Evolutionary conservation across 169 alveolate species (phyloP).

Genomic region (Cryptosporidium tyzzeri): DNA sequence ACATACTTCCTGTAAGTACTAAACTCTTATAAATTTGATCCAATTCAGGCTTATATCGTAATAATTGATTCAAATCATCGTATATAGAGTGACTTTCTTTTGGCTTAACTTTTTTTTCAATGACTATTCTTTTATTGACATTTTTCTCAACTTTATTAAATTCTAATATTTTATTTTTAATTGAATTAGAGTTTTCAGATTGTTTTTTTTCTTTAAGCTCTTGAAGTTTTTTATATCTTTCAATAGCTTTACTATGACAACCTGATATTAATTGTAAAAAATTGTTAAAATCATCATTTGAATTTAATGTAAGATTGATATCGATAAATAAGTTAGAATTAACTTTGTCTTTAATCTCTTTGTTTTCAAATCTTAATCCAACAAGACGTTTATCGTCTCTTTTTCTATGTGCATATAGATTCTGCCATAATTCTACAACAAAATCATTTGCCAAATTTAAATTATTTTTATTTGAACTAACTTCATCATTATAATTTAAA

Average conservation of each 20-base stretch:
- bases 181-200: background rate
- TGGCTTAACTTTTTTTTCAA: slow-evolving; percentile 30
- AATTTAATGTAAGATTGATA: slow-evolving; percentile 18
- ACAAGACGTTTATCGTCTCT: slow-evolving; percentile 42
- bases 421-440: slow-evolving; percentile 38
- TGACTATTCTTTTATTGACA: slow-evolving; percentile 15
- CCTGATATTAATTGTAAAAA: background rate
- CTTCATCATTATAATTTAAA: slow-evolving; percentile 2
- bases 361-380: slow-evolving; percentile 65
- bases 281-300: slow-evolving; percentile 26
- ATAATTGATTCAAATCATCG: slow-evolving; percentile 46
- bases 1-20: slow-evolving; percentile 58
- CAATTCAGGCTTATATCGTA: slow-evolving; percentile 39
- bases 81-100: slow-evolving; percentile 7
- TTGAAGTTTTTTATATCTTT: slow-evolving; percentile 7
- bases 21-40: slow-evolving; percentile 20
- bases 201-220: background rate
- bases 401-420: slow-evolving; percentile 62
- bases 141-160: slow-evolving; percentile 5
- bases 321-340: slow-evolving; percentile 12
- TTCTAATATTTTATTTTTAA: background rate
- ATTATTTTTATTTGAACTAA: background rate
- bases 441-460: background rate
- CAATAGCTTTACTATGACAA: slow-evolving; percentile 22
- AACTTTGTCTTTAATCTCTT: background rate